Conservation (phyloP, 176 grass and related monocot species). For the Saccharum spontaneum region DNA sequence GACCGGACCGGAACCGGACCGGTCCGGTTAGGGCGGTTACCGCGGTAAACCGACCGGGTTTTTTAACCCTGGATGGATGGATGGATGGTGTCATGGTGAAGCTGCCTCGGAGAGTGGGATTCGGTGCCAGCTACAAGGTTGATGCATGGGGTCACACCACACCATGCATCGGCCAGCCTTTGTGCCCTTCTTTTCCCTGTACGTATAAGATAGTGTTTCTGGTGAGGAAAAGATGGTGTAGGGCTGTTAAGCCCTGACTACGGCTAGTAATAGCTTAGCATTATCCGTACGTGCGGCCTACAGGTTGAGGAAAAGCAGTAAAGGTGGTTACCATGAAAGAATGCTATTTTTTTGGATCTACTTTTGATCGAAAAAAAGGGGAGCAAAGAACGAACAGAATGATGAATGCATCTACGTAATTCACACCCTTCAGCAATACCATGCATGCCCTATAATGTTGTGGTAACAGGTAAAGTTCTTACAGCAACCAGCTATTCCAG, state of each 20-base stretch:
- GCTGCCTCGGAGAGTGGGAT: conserved; percentile 62
- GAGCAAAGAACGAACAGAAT: conserved; percentile 35
- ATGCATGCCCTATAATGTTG: not conserved
- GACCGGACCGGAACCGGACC: too few relatives aligned
- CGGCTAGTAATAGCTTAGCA: conserved; percentile 51
- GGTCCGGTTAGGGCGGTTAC: too few relatives aligned
- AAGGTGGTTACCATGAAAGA: conserved; percentile 28
- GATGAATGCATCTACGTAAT: conserved; percentile 39
- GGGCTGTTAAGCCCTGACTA: conserved; percentile 47
- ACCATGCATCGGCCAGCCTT: conserved; percentile 46
- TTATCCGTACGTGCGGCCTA: conserved; percentile 45
- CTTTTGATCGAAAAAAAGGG: conserved; percentile 30
- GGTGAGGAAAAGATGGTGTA: conserved; percentile 40
- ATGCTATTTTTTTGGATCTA: conserved; percentile 41
- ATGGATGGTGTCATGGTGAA: conserved; percentile 61
- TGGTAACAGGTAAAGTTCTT: not conserved
- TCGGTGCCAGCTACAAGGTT: conserved; percentile 74
- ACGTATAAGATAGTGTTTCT: conserved; percentile 46
- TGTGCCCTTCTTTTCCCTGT: conserved; percentile 32
- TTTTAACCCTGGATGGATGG: conserved; percentile 37
- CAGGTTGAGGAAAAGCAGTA: conserved; percentile 35
- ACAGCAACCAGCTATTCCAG: not conserved
- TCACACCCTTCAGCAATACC: not conserved
- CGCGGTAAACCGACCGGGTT: too few relatives aligned
- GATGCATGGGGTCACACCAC: conserved; percentile 59